These are phyloP conservation scores for Deuterostichococcus epilithicus DNA, from an alignment of 139 green algal species.

Conservation along the genomic window DNA sequence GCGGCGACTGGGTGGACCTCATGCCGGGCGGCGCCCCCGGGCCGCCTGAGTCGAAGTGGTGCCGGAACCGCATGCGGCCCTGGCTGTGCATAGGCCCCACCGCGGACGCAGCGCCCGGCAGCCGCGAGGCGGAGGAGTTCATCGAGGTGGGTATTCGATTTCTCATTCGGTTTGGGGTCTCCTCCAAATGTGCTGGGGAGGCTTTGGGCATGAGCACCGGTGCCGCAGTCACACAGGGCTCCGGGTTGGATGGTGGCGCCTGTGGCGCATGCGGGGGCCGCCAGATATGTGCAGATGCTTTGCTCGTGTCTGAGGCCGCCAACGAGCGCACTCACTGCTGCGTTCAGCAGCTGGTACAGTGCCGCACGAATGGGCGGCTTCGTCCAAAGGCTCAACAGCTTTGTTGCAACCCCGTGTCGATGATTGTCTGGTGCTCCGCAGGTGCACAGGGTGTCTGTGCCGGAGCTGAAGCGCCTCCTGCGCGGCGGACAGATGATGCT, in stretches of 20 bases:
- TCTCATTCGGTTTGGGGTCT: background rate
- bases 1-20: slow-evolving; percentile 64
- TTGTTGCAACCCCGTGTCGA: background rate
- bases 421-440: slow-evolving; percentile 2
- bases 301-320: no score
- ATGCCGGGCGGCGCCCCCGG: slow-evolving; percentile 53
- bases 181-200: background rate
- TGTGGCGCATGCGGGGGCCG: no score
- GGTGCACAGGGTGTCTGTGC: slow-evolving; percentile 49
- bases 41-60: slow-evolving; percentile 85
- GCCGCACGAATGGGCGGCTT: no score
- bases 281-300: no score
- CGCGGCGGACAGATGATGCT: slow-evolving; percentile 62
- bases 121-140: slow-evolving; percentile 52
- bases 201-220: no score
- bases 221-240: no score
- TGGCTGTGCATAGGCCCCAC: slow-evolving; percentile 69
- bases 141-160: slow-evolving; percentile 31
- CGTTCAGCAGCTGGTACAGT: no score
- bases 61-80: slow-evolving; percentile 70
- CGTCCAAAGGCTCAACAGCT: background rate
- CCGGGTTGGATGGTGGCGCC: no score
- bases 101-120: slow-evolving; percentile 27
- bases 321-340: no score
- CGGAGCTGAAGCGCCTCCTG: slow-evolving; percentile 48